Base-by-base conservation (phyloP, 116 monocot species). In the Posidonia oceanica region DNA sequence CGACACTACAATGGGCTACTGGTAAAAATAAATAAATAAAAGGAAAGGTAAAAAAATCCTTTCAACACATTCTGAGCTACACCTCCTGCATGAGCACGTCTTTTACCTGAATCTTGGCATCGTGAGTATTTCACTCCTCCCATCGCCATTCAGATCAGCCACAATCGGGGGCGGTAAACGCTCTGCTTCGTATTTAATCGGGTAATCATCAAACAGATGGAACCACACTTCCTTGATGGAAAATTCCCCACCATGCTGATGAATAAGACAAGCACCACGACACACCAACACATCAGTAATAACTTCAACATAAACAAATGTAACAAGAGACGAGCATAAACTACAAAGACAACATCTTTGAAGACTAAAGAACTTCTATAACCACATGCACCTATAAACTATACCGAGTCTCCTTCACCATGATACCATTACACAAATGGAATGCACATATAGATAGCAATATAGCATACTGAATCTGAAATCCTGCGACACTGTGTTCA, bases 61-160 rank as follows among this genome's bases (percentile, higher is more conserved):
- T 29, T 29, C 29, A 29, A 29, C 29, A 0, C 1, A 1, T 29
- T 29, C 1, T 29, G 29, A 29, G 29, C 29, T 29, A 29, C 29
- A 29, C 29, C 29, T 29, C 29, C 1, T 29, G 29, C 29, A 29
- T 29, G 29, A 29, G 29, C 29, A 29, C 29, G 29, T 29, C 29
- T 56, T 51, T 54, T 60, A 92, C 97, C 87, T 97, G 97, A 71
- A 97, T 97, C 77, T 97, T 90, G 55, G 97, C 87, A 69, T 97
- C 93, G 65, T 89, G 87, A 36, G 89, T 62, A 97, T 72, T 73
- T 97, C 97, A 57, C 69, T 79, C 52, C 85, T 97, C 7, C 93
- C 93, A 60, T 97, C 93, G 80, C n/a, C n/a, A n/a, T n/a, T n/a
- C n/a, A n/a, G n/a, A 76, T 97, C 97, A 15, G 89, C 77, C 18